A percentile compares a stretch with the other conserved stretches of the same genome.
phyloP scores from a whole-genome alignment of 306 rosid genomes.

The Urtica urens region DNA sequence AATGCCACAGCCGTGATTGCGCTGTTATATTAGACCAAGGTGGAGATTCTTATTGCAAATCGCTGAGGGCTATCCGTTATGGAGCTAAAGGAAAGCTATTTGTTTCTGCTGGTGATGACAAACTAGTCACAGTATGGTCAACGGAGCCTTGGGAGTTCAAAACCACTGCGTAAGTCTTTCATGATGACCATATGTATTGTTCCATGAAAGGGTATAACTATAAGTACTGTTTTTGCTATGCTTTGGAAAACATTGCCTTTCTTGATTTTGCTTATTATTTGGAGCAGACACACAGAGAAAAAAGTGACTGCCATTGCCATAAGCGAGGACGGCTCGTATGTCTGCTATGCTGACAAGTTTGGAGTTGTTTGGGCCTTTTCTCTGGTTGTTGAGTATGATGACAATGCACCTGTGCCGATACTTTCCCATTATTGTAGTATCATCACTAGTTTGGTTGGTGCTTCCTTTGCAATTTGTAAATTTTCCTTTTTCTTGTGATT shows the following conservation, averaged over 20 bases:
- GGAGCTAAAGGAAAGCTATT: constrained; percentile 59
- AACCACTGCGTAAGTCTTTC: constrained; percentile 45
- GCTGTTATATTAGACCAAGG: constrained; percentile 44
- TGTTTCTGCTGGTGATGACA: constrained; percentile 88
- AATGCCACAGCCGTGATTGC: constrained; percentile 33
- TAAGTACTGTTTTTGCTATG: background rate
- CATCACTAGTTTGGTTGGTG: constrained; percentile 74
- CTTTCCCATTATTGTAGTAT: constrained; percentile 94
- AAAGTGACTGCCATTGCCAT: constrained; percentile 80
- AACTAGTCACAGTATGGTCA: constrained; percentile 76
- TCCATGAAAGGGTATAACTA: background rate
- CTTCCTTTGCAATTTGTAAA: background rate
- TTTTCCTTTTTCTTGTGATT: background rate
- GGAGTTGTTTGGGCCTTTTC: constrained; percentile 86
- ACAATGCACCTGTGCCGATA: constrained; percentile 48
- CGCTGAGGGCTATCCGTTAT: constrained; percentile 64
- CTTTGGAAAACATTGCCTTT: background rate
- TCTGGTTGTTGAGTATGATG: constrained; percentile 31
- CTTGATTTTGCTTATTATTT: background rate
- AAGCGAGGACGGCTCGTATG: constrained; percentile 46
- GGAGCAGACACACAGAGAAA: constrained; percentile 71
- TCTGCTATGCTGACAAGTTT: constrained; percentile 89
- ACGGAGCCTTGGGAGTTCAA: constrained; percentile 65
- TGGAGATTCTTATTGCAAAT: too few relatives aligned
- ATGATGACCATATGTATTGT: background rate